Base-by-base conservation (phyloP, 208 protist genomes). In the Crithidia expoeki region DNA sequence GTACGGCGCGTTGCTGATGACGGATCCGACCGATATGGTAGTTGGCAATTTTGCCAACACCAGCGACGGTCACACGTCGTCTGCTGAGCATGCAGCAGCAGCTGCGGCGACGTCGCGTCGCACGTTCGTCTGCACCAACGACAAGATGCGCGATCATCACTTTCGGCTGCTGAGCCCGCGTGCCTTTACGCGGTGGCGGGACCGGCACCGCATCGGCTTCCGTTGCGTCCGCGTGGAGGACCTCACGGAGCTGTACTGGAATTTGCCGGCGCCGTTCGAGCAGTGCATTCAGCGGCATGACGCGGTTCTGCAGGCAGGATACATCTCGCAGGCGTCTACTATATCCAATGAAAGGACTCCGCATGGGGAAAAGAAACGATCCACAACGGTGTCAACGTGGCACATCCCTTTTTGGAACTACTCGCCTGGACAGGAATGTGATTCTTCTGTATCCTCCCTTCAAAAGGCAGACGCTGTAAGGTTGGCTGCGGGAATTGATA, bases 141-240 rank as follows among this genome's bases (percentile, higher is more conserved):
- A 95, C 64, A 75, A 79, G 57, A 92, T 95, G 85, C 86, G 87
- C 16, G 90, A 95, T 59, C 90, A 95, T 63, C 85, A 92, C 72
- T 95, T 95, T 55, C 55, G 74, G 47, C 49, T 95, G 30, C 74
- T 95, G 42, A 93, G 84, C 57, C 85, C 76, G 10, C 81, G 83
- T 14, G 80, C 63, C 63, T 93, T 95, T 58, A 60, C 80, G 57
- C 90, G 90, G 21, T 95, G 90, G 88, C 82, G 87, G 2, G 74
- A 88, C 38, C 83, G 81, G 25, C 85, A 93, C 64, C 83, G 74
- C 21, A 88, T 95, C 34, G 61, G 68, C 9, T 94, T 94, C 65
- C 72, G 67, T 27, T 94, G 88, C 70, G 63, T 21, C 17, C 83
- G 81, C 0, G 67, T 79, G 19, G 69, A 64, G 40, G 58, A 74